Evolutionary conservation across 441 rosid species (phyloP).

Genomic region (Adansonia rubrostipa): DNA sequence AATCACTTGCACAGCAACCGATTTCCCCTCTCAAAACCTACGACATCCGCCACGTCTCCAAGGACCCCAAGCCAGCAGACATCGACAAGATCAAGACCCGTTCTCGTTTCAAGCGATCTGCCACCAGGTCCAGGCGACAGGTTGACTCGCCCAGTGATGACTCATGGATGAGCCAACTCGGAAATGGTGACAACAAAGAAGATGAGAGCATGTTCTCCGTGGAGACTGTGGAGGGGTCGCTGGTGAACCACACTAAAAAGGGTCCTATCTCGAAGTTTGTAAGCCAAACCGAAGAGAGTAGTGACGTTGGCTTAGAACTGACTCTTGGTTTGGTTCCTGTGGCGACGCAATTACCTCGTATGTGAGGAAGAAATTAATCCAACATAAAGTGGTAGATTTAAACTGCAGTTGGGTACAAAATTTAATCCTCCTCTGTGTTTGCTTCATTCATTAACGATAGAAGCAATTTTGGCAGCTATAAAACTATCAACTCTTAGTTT

Average conservation of each 20-base stretch:
- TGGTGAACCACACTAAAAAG: conserved; percentile 26
- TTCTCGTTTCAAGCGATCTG: conserved; percentile 41
- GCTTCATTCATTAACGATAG: conserved; percentile 10
- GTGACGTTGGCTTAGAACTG: conserved; percentile 50
- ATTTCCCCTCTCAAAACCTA: conserved; percentile 36
- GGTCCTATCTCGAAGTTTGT: background rate
- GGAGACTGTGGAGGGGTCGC: conserved; percentile 44
- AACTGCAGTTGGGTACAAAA: background rate
- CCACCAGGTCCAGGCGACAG: conserved; percentile 29
- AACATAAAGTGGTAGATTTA: background rate
- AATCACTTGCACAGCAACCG: conserved; percentile 29
- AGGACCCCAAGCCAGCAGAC: conserved; percentile 24
- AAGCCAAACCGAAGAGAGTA: conserved; percentile 27
- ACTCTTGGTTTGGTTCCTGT: conserved; percentile 46
- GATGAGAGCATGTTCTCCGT: conserved; percentile 47
- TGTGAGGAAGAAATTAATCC: conserved; percentile 8
- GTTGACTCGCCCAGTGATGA: conserved; percentile 36
- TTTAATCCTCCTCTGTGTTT: background rate
- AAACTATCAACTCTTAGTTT: background rate
- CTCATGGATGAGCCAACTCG: conserved; percentile 32
- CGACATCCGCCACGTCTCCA: conserved; percentile 54
- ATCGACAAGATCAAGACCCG: conserved; percentile 36
- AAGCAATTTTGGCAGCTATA: conserved; percentile 18
- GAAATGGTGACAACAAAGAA: conserved; percentile 35
- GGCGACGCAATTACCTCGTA: background rate